Percentiles rank a stretch among this genome's conserved stretches.
phyloP scores from a whole-genome alignment of 192 early-diverging fungal species.

The Coemansia sp. region DNA sequence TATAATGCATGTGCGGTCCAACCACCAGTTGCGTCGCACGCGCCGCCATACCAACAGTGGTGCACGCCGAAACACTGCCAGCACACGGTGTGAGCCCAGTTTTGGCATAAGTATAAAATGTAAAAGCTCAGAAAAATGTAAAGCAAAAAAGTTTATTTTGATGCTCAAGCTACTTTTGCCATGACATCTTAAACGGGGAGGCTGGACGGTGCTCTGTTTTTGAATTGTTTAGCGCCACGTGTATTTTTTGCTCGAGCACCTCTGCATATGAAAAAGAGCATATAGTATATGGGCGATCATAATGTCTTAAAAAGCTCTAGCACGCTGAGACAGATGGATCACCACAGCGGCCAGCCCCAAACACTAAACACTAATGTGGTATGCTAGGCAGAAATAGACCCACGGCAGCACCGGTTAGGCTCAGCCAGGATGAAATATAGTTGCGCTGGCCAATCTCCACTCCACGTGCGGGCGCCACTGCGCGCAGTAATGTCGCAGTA shows the following conservation, averaged over 20 bases:
- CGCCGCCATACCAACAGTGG: slow-evolving; percentile 22
- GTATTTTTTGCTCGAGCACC: no score
- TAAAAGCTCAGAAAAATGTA: neutral
- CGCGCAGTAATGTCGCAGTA: slow-evolving; percentile 38
- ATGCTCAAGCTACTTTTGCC: no score
- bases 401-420: slow-evolving; percentile 37
- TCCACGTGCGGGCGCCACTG: slow-evolving; percentile 11
- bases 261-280: neutral
- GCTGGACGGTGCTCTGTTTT: slow-evolving; percentile 3
- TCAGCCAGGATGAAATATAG: slow-evolving; percentile 41
- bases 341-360: neutral
- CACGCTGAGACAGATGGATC: neutral
- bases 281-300: neutral
- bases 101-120: slow-evolving; percentile 10
- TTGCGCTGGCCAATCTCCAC: slow-evolving; percentile 10
- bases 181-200: neutral
- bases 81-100: slow-evolving; percentile 6
- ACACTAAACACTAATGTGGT: neutral
- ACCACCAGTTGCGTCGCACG: slow-evolving; percentile 54
- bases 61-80: slow-evolving; percentile 2
- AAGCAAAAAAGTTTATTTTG: neutral
- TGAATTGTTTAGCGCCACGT: neutral
- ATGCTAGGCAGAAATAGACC: slow-evolving; percentile 29
- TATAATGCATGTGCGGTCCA: slow-evolving; percentile 38
- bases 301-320: neutral